phyloP scores from a whole-genome alignment of 2,329 filamentous ascomycete species.

The Aspergillus aculeatus region DNA sequence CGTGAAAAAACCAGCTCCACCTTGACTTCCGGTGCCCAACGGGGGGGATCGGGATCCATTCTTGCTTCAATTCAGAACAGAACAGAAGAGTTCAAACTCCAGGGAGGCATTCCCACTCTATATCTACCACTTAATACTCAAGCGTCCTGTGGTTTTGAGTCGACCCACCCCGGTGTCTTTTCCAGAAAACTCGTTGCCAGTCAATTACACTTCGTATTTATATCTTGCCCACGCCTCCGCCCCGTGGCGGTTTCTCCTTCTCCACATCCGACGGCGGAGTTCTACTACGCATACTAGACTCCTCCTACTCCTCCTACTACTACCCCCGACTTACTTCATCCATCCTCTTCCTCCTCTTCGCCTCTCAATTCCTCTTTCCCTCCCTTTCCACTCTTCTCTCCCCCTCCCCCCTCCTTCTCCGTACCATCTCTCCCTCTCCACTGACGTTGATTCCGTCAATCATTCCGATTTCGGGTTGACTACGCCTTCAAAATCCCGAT shows the following conservation, averaged over 20 bases:
- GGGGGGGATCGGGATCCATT: not conserved
- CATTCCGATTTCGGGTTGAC: not conserved
- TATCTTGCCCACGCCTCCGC: slow-evolving; percentile 16
- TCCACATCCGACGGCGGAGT: slow-evolving; percentile 27
- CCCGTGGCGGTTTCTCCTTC: slow-evolving; percentile 22
- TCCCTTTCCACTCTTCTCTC: not conserved
- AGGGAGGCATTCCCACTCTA: not conserved
- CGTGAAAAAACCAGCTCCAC: not conserved
- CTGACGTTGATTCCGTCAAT: not conserved
- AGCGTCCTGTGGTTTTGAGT: slow-evolving; percentile 3
- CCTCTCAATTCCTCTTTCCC: not conserved
- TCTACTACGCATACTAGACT: slow-evolving; percentile 8
- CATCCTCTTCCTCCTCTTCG: slow-evolving; percentile 5
- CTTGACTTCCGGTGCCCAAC: not conserved
- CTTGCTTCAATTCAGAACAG: not conserved
- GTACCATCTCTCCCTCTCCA: not conserved
- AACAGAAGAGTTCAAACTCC: not conserved
- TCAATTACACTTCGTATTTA: slow-evolving; percentile 17
- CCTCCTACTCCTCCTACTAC: slow-evolving; percentile 8
- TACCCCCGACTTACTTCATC: slow-evolving; percentile 1
- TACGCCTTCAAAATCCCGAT: not conserved
- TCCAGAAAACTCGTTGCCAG: slow-evolving; percentile 12
- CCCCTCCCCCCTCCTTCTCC: not conserved
- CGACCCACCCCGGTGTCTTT: slow-evolving; percentile 14
- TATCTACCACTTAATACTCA: slow-evolving; percentile 1